Percentiles rank a stretch among this genome's conserved stretches.
Evolutionary conservation across 106 monocot species (phyloP).

Genomic region (Narthecium ossifragum): DNA sequence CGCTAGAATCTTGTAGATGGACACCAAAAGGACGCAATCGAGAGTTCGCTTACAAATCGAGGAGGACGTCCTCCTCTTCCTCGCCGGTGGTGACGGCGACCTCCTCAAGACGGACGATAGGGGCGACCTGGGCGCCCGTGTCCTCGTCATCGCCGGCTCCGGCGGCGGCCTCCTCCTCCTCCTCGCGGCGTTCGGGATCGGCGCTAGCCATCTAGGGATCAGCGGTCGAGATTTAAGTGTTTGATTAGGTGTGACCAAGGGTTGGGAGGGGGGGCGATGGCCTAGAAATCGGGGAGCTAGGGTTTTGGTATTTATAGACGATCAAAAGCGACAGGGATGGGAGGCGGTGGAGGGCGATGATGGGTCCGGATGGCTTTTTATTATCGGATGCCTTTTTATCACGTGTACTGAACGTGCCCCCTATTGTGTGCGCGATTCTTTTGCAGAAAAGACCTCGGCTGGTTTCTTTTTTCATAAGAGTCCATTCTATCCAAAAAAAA

Average conservation of each 20-base stretch:
- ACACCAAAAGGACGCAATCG: neutral
- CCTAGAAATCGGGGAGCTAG: neutral
- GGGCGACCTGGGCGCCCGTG: slow-evolving; percentile 78
- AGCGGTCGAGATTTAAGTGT: neutral
- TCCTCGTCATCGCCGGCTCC: slow-evolving; percentile 64
- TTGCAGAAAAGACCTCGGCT: no score
- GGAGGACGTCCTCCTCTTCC: slow-evolving; percentile 72
- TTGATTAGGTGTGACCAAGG: neutral
- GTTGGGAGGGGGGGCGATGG: neutral
- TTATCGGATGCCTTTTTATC: no score
- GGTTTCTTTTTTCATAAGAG: no score
- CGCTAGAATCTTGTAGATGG: neutral
- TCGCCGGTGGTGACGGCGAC: slow-evolving; percentile 88
- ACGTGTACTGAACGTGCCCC: no score
- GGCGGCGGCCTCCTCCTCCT: slow-evolving; percentile 24
- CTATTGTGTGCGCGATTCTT: no score
- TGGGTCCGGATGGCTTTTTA: no score
- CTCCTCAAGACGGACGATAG: slow-evolving; percentile 84
- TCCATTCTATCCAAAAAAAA: no score
- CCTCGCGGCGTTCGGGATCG: slow-evolving; percentile 41
- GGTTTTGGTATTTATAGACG: neutral
- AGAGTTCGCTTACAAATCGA: slow-evolving; percentile 44
- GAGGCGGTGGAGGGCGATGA: neutral
- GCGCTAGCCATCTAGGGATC: slow-evolving; percentile 36
- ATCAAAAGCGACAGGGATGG: neutral